A percentile compares a stretch with the other conserved stretches of the same genome.
These are phyloP conservation scores for Stylonectria norvegica DNA, from an alignment of 2,329 filamentous ascomycete species.

Conservation along the genomic window DNA sequence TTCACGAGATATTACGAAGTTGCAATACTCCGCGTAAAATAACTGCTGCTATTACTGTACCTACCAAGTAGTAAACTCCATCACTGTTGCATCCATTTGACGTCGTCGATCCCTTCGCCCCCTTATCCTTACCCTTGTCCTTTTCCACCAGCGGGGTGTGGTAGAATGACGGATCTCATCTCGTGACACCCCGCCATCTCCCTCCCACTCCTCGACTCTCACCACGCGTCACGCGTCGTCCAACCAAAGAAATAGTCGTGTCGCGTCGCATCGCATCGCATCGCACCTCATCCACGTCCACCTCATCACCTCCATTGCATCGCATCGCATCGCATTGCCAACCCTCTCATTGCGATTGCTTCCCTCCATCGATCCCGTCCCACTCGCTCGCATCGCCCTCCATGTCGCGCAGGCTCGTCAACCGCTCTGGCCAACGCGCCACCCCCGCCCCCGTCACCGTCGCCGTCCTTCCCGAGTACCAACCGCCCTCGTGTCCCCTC, in stretches of 20 bases:
- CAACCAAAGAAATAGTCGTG: neutral
- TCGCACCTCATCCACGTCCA: too few species aligned
- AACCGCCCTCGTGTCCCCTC: conserved; percentile 47
- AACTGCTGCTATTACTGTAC: too few species aligned
- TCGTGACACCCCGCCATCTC: neutral
- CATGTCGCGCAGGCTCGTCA: conserved; percentile 35
- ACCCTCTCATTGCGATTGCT: neutral
- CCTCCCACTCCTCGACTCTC: neutral
- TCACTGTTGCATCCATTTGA: too few species aligned
- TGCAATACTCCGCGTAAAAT: too few species aligned
- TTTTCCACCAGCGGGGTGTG: too few species aligned
- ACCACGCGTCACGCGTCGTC: neutral
- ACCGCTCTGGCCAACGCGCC: conserved; percentile 20
- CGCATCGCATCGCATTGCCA: neutral
- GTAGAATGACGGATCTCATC: too few species aligned
- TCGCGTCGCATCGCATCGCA: neutral
- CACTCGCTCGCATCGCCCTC: neutral
- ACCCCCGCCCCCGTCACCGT: conserved; percentile 14
- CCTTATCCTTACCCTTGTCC: too few species aligned
- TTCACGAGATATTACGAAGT: too few species aligned
- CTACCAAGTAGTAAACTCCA: too few species aligned
- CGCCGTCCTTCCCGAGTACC: conserved; percentile 46
- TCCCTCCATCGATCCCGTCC: neutral
- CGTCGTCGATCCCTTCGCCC: too few species aligned
- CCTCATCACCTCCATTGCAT: neutral